Base-by-base conservation (phyloP, 1,284 basidiomycete species). In the Trichosporon sp. region DNA sequence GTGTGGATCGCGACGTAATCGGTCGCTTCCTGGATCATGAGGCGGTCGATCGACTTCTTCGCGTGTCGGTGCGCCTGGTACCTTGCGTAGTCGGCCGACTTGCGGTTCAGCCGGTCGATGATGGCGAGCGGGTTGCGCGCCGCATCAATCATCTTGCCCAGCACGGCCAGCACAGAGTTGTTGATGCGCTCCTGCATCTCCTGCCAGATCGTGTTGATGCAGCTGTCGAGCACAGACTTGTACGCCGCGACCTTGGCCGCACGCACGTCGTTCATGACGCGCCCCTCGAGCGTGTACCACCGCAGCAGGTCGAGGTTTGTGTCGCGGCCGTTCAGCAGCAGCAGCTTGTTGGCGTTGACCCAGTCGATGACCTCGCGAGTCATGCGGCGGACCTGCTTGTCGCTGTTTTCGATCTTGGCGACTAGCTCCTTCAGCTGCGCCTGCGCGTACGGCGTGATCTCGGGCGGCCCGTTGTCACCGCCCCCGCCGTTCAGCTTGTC, bases 1-100 rank as follows among this genome's bases (percentile, higher is more conserved):
- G 77, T 77, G 70, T 84, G 83, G 0, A 84, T 74, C 18, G 83
- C 80, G 65, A 80, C 77, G 63, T 81, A 84, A 27, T 83, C 82
- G 23, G 74, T 70, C 4, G 82, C 83, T 58, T 77, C 78, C 62
- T 77, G 75, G 13, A 78, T 63, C 9, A 80, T 65, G 7, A 58
- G 42, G 27, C 73, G 73, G 31, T 83, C 81, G 34, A 78, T 64
- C 0, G 72, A 65, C 67, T 76, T 77, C 60, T 74, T 74, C 13
- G 74, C 70, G 12, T 77, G 76, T 12, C 73, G 65, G 12, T 75
- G 70, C 3, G 72, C 69, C 27, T 76, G 70, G 64, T 81, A 82
- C 5, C 78, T 75, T n/a, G 73, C 72, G 68, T 83, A 84, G 64
- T 83, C 81, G 18, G 73, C 65, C 11, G 71, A 70, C 66, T 80